Evolutionary conservation across 805 yeast species (phyloP).

Genomic region (Sungouiozyma ichnusensis): DNA sequence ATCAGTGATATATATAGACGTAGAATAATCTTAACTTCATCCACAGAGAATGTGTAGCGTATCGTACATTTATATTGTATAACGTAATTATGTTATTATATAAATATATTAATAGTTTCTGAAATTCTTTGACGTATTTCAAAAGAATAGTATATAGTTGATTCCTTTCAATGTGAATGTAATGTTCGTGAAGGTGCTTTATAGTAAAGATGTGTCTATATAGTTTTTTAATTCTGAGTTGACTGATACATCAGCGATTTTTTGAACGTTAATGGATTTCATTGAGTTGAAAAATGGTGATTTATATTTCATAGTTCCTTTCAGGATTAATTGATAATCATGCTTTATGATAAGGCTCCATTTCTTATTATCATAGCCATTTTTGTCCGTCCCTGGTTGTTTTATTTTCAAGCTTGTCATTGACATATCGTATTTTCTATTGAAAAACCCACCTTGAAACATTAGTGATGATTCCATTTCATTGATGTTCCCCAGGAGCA

Average conservation of each 20-base stretch:
- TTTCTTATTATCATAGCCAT: slow-evolving; percentile 28
- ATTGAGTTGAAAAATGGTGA: slow-evolving; percentile 51
- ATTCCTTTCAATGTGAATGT: no score
- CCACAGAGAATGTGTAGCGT: no score
- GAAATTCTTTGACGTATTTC: no score
- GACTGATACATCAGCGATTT: slow-evolving; percentile 35
- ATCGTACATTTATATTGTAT: no score
- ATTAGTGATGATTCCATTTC: slow-evolving; percentile 60
- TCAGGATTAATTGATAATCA: slow-evolving; percentile 76
- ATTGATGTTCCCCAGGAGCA: slow-evolving; percentile 60
- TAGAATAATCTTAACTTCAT: no score
- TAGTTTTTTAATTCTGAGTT: background rate
- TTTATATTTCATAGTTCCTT: slow-evolving; percentile 72
- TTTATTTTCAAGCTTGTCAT: slow-evolving; percentile 60
- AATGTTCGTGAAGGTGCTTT: no score
- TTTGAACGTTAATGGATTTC: slow-evolving; percentile 52
- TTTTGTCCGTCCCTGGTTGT: slow-evolving; percentile 49
- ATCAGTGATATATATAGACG: no score
- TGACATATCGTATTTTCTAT: slow-evolving; percentile 46
- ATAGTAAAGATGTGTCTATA: background rate
- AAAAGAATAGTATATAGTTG: no score
- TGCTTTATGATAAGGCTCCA: slow-evolving; percentile 69
- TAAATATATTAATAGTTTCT: no score
- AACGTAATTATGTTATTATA: no score
- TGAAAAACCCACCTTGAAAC: slow-evolving; percentile 72